Evolutionary conservation across 164 flowering plant genomes (phyloP).

Genomic region (Chloranthus sessilifolius): DNA sequence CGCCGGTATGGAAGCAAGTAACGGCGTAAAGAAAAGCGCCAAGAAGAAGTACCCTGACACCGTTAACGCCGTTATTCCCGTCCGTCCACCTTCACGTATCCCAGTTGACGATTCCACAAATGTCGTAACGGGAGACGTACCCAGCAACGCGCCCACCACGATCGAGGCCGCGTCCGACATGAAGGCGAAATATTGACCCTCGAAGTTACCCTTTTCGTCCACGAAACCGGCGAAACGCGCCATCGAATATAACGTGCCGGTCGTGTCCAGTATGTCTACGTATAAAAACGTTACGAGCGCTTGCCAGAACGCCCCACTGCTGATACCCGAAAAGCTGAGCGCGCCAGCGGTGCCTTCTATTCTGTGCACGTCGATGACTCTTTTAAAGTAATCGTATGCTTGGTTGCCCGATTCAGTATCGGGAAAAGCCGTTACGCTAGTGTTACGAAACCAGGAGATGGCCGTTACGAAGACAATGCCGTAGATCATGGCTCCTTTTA

Average conservation of each 20-base stretch:
- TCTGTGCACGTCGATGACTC: constrained; percentile 66
- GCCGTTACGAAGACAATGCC: constrained; percentile 86
- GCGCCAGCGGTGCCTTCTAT: constrained; percentile 79
- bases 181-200: constrained; percentile 92
- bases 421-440: constrained; percentile 72
- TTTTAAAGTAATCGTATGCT: constrained; percentile 57
- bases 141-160: constrained; percentile 76
- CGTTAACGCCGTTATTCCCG: constrained; percentile 83
- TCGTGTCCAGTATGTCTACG: constrained; percentile 84
- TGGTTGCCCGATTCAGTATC: constrained; percentile 49
- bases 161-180: constrained; percentile 82
- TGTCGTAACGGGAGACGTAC: constrained; percentile 87
- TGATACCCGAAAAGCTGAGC: constrained; percentile 47
- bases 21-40: constrained; percentile 80
- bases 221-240: constrained; percentile 77
- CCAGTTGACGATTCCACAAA: constrained; percentile 88
- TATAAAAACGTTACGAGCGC: constrained; percentile 77
- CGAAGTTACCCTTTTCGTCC: constrained; percentile 58
- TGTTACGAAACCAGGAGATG: constrained; percentile 85
- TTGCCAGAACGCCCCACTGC: constrained; percentile 64
- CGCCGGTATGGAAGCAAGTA: constrained; percentile 83
- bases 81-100: constrained; percentile 85
- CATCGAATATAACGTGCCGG: constrained; percentile 83
- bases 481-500: constrained; percentile 91
- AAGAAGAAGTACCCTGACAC: constrained; percentile 62